Conservation (phyloP, 2,329 filamentous ascomycete genomes). For the Trichoderma guizhouense region DNA sequence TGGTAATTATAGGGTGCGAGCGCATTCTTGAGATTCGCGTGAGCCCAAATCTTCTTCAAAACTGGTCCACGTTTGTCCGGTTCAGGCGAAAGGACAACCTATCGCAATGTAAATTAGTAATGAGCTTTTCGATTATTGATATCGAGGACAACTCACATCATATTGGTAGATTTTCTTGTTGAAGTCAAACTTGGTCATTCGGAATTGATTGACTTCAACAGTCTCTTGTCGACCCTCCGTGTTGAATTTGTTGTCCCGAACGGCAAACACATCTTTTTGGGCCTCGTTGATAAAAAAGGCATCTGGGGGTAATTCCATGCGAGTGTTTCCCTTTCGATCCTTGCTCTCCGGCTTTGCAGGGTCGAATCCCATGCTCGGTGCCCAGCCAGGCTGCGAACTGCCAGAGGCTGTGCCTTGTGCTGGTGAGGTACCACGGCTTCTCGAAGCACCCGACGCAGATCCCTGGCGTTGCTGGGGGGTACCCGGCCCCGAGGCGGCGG, state of each 20-base stretch:
- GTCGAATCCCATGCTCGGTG: constrained; percentile 40
- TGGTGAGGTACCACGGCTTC: constrained; percentile 21
- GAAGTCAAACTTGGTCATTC: constrained; percentile 57
- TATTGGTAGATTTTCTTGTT: constrained; percentile 72
- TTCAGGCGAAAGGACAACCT: constrained; percentile 65
- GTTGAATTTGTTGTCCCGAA: constrained; percentile 47
- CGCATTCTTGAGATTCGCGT: constrained; percentile 52
- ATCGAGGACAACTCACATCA: constrained; percentile 59
- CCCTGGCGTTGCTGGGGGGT: background rate
- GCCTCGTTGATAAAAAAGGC: constrained; percentile 44
- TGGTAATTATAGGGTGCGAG: constrained; percentile 46
- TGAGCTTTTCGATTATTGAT: background rate
- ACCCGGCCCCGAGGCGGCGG: constrained; percentile 19
- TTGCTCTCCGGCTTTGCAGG: constrained; percentile 36
- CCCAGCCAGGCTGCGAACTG: constrained; percentile 26
- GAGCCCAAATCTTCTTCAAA: constrained; percentile 74
- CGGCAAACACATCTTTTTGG: constrained; percentile 34
- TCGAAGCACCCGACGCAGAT: background rate
- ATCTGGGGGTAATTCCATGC: constrained; percentile 57
- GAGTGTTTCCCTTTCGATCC: constrained; percentile 39
- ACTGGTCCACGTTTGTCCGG: constrained; percentile 59
- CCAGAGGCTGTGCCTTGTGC: constrained; percentile 21
- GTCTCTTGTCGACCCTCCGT: constrained; percentile 52
- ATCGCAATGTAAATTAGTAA: background rate
- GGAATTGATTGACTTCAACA: constrained; percentile 70